Conservation (phyloP, 2,329 filamentous ascomycete species). For the Fusarium sp. region DNA sequence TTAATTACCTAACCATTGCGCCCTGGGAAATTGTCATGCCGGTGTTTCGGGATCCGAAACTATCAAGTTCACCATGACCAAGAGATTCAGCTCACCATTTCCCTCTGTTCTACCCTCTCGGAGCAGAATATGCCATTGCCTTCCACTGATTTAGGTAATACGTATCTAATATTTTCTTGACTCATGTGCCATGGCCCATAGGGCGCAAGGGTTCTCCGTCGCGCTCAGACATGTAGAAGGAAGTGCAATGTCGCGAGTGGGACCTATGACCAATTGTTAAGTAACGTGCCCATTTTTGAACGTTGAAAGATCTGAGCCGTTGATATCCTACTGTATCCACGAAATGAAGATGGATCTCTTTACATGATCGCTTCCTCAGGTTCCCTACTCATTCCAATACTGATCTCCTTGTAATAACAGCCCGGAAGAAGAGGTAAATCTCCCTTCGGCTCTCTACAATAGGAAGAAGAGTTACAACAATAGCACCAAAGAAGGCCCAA, state of each 20-base stretch:
- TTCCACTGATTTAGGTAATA: not conserved
- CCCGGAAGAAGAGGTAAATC: not conserved
- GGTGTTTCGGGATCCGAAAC: not conserved
- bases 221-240: not conserved
- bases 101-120: accelerated
- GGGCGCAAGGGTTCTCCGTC: not conserved
- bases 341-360: not conserved
- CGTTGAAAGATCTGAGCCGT: not conserved
- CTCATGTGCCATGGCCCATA: not conserved
- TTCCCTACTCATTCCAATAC: not conserved
- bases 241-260: not conserved
- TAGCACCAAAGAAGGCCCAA: not conserved
- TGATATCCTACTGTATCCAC: not conserved
- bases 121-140: not conserved
- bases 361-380: not conserved
- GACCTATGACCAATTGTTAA: not conserved
- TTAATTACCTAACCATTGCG: not conserved
- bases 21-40: not conserved
- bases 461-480: not conserved
- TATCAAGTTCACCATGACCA: not conserved
- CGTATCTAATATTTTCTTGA: not conserved
- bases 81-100: not conserved
- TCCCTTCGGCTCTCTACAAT: not conserved
- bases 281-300: not conserved
- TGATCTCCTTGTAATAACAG: not conserved